Conservation (phyloP, 257 asterid species). For the Rauvolfia tetraphylla region DNA sequence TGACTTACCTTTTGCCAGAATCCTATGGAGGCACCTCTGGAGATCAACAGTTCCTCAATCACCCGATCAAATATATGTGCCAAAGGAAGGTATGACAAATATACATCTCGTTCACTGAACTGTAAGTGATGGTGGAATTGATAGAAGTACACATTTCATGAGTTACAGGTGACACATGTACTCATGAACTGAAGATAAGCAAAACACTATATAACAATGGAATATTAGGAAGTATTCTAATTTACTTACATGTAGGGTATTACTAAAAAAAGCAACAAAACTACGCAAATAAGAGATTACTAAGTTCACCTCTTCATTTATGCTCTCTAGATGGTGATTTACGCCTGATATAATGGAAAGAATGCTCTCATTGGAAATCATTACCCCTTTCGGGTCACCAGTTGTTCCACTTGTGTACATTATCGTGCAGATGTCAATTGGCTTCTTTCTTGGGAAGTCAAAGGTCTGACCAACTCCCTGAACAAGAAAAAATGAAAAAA, state of each 20-base stretch:
- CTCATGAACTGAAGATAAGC: not conserved
- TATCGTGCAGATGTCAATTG: conserved; percentile 62
- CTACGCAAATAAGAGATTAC: not conserved
- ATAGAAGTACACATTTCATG: not conserved
- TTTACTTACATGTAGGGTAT: not conserved
- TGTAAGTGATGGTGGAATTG: conserved; percentile 27
- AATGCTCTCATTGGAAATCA: conserved; percentile 68
- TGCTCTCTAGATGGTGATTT: conserved; percentile 59
- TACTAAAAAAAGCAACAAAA: not conserved
- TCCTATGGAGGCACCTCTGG: conserved; percentile 74
- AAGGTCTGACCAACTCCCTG: conserved; percentile 53
- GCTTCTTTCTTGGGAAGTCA: conserved; percentile 56
- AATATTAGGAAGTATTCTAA: not conserved
- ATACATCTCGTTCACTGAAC: conserved; percentile 63
- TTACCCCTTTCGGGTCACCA: conserved; percentile 80
- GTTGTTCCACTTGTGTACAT: conserved; percentile 95
- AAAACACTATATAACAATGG: not conserved
- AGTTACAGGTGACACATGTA: not conserved
- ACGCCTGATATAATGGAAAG: conserved; percentile 75
- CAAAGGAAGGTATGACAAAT: conserved; percentile 73
- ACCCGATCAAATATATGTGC: conserved; percentile 90
- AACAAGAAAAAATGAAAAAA: not conserved
- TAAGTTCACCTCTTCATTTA: conserved; percentile 53
- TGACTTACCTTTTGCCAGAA: conserved; percentile 71
- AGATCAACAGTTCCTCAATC: conserved; percentile 63